Base-by-base conservation (phyloP, 2,329 filamentous ascomycete genomes). In the Cyanodermella asteris region DNA sequence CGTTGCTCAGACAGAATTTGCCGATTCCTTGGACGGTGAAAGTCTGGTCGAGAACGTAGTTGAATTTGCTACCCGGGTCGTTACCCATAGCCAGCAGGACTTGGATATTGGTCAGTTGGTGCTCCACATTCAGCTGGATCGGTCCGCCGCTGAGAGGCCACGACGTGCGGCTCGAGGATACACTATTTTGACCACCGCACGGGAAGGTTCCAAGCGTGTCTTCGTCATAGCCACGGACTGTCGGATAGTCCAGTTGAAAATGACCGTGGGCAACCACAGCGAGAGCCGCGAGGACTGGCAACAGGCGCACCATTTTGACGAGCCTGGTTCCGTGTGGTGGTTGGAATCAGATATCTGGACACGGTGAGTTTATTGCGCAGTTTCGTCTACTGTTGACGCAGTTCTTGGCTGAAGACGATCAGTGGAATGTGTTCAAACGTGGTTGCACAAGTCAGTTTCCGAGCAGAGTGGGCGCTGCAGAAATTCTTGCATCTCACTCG, bases 11-110 rank as follows among this genome's bases (percentile, higher is more conserved):
- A 47, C 74, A 82, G 39, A 80, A 67, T 23, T 59, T 55, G 23
- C 73, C 70, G 11, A 61, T 46, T 40, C 73, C 45, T 49, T 67
- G 40, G 45, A 63, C 51, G 55, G 68, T 47, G 53, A 64, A 49
- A 54, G 63, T 48, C 3, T 63, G 64, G 2, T 66, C 61, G 15
- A 80, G 55, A 17, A 68, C 63, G 45, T 72, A 58, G 55, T 73
- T 78, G 58, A 71, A 81, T 45, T 64, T 66, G 38, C 55, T 57
- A 22, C 52, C 53, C 2, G 56, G 55, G 27, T 62, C 44, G 26
- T 50, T 50, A 18, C 61, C 61, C 10, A 67, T 40, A 15, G 54
- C 56, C 24, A 68, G 39, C 18, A 64, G 54, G 18, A 66, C 50
- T 29, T 58, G 53, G n/a, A 64, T 36, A 22, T 56, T 56, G 16